Conservation (phyloP, 2,329 filamentous ascomycete genomes). For the Penicillium vulpinum region DNA sequence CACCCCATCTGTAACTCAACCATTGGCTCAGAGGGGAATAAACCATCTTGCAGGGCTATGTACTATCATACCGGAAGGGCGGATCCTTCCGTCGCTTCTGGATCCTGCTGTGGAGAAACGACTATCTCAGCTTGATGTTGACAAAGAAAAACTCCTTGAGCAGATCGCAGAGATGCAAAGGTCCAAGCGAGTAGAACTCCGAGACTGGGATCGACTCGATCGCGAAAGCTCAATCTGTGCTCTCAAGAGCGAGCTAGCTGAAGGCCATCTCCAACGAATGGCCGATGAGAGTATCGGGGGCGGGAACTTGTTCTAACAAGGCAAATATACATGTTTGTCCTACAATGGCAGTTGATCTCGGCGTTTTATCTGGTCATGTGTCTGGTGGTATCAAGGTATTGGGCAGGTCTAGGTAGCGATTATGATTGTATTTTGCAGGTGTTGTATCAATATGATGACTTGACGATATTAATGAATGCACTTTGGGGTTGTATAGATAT, state of each 20-base stretch:
- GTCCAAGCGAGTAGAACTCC: constrained; percentile 42
- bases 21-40: constrained; percentile 42
- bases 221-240: constrained; percentile 49
- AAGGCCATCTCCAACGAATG: constrained; percentile 49
- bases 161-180: constrained; percentile 48
- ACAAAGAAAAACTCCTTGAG: constrained; percentile 47
- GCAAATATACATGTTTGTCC: constrained; percentile 13
- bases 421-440: background rate
- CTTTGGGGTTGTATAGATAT: background rate
- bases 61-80: constrained; percentile 46
- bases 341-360: background rate
- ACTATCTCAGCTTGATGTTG: constrained; percentile 46
- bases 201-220: constrained; percentile 51
- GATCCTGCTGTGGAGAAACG: constrained; percentile 46
- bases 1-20: constrained; percentile 36
- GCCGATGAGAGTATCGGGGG: constrained; percentile 46
- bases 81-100: constrained; percentile 38
- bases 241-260: constrained; percentile 50
- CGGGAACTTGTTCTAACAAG: constrained; percentile 38
- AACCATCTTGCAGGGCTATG: constrained; percentile 43
- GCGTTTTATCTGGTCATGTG: background rate
- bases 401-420: background rate
- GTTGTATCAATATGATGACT: constrained; percentile 4
- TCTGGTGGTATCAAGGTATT: background rate
- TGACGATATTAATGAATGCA: background rate